Base-by-base conservation (phyloP, 805 yeast species). In the Wickerhamiella sorbophila region DNA sequence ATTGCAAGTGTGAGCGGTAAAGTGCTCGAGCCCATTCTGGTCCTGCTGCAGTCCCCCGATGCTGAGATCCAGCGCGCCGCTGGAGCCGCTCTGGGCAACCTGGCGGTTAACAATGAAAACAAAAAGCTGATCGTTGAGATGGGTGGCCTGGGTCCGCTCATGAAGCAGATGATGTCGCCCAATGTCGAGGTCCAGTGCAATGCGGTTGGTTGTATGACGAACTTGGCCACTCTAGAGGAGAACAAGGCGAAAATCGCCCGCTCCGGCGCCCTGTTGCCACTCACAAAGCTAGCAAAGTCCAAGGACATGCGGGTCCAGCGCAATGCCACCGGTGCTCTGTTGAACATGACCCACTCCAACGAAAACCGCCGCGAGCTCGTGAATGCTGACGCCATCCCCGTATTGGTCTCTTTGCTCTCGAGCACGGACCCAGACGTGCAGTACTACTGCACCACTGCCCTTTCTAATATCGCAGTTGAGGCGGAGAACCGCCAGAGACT, bases 101-200 rank as follows among this genome's bases (percentile, higher is more conserved):
- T 91, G 55, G 99, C 99, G 2, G 98, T 91, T 26, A 86, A 91
- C 64, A 87, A 86, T 56, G 95, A 83, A 47, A 91, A 91, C 66
- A 91, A 91, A 61, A 72, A 82, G 15, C 69, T 91, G 40, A 88
- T 91, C 46, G 97, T 93, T 15, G 95, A 88, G 56, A 85, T 91
- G 95, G 97, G 97, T 22, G 98, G 97, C 2, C 72, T 91, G 44
- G 95, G 87, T 49, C 97, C 97, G 4, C 72, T 91, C 36, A 91
- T 91, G 53, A 79, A 93, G 61, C 98, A 91, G 64, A 91, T 91
- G 99, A 80, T 85, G 80, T 80, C 94, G 33, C 75, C 91, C 42
- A 91, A 91, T 56, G 94, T 91, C 44, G 99, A 91, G 62, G 97
- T 91, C 32, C 98, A 91, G 64, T 91, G 99, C 63, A 91, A 91